A percentile compares a stretch with the other conserved stretches of the same genome.
Evolutionary conservation across 176 grass and related monocot species (phyloP).

Genomic region (Puccinellia tenuiflora): DNA sequence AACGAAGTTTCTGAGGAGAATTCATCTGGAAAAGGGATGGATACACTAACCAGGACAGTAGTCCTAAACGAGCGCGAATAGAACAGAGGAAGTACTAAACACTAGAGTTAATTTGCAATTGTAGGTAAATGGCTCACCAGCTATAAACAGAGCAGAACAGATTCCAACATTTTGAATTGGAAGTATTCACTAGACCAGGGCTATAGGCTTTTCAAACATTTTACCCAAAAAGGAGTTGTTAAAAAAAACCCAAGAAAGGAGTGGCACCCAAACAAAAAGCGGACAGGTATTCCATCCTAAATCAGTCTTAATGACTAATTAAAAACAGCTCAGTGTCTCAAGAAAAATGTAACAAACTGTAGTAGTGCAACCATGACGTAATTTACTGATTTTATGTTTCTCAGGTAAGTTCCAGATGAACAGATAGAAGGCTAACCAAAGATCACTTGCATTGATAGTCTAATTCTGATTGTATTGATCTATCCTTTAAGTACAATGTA

Average conservation of each 20-base stretch:
- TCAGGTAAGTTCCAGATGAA: neutral
- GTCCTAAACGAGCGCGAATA: neutral
- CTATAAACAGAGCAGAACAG: neutral
- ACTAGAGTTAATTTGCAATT: neutral
- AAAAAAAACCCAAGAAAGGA: neutral
- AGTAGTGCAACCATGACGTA: neutral
- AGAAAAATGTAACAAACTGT: neutral
- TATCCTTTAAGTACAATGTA: no score
- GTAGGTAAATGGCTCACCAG: neutral
- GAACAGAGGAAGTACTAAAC: neutral
- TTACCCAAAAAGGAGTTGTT: neutral
- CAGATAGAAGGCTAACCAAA: neutral
- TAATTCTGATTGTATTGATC: neutral
- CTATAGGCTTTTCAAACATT: neutral
- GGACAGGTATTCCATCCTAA: neutral
- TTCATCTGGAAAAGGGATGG: neutral
- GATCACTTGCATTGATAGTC: neutral
- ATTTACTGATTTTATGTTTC: neutral
- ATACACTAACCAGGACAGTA: neutral
- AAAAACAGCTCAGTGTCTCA: neutral
- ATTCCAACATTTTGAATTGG: neutral
- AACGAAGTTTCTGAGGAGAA: neutral
- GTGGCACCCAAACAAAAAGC: neutral
- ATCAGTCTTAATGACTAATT: neutral
- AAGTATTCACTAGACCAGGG: neutral